Percentiles rank a stretch among this genome's conserved stretches.
These are phyloP conservation scores for Linnemannia schmuckeri DNA, from an alignment of 192 early-diverging fungal genomes.

Conservation along the genomic window DNA sequence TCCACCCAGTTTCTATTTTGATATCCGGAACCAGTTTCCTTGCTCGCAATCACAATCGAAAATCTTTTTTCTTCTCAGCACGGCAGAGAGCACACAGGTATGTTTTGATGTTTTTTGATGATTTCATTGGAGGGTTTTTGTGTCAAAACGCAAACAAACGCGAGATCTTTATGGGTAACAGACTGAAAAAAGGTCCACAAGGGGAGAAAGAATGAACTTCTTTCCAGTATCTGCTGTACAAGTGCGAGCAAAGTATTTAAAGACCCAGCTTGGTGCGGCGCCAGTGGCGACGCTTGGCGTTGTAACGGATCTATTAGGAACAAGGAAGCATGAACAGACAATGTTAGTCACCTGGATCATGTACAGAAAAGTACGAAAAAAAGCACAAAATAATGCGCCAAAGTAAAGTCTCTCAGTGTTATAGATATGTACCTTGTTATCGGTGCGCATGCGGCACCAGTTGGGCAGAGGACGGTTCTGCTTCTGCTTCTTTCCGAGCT, in stretches of 20 bases:
- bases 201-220: slow-evolving; percentile 4
- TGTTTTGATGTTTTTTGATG: background rate
- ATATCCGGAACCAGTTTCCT: background rate
- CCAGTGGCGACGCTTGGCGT: slow-evolving; percentile 99
- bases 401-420: background rate
- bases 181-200: slow-evolving; percentile 21
- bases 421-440: slow-evolving; percentile 87
- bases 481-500: slow-evolving; percentile 98
- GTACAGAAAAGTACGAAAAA: background rate
- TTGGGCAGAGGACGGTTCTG: slow-evolving; percentile 99
- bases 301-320: slow-evolving; percentile 79
- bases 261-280: slow-evolving; percentile 98
- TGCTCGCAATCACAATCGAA: background rate
- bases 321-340: background rate
- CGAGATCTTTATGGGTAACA: slow-evolving; percentile 48
- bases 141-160: slow-evolving; percentile 48
- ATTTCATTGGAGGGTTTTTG: background rate
- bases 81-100: background rate
- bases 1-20: background rate
- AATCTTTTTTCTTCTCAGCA: background rate
- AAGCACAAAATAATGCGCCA: background rate
- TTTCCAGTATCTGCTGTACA: slow-evolving; percentile 21
- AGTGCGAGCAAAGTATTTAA: slow-evolving; percentile 66
- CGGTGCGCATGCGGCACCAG: slow-evolving; percentile 97
- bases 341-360: background rate